These are phyloP conservation scores for Plasmodium malariae DNA, from an alignment of 169 alveolate species.

Conservation along the genomic window DNA sequence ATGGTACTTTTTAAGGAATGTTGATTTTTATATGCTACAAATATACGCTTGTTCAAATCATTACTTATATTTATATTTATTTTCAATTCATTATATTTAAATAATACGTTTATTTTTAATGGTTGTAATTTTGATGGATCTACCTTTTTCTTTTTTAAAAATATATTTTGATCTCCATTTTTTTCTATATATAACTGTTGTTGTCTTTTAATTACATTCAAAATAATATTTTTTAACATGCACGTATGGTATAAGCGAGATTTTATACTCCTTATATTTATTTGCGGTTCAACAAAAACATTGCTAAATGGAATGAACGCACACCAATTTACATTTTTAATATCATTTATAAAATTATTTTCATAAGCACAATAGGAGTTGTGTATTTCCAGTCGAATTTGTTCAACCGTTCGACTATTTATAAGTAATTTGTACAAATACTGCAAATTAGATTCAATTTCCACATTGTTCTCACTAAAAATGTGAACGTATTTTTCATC, in stretches of 20 bases:
- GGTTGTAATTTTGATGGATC: constrained; percentile 37
- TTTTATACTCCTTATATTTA: constrained; percentile 37
- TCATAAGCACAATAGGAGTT: constrained; percentile 70
- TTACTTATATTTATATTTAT: constrained; percentile 61
- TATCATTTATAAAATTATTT: constrained; percentile 52
- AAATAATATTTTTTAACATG: constrained; percentile 69
- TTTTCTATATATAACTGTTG: constrained; percentile 76
- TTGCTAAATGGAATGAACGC: constrained; percentile 69
- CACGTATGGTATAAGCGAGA: constrained; percentile 69
- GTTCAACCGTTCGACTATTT: constrained; percentile 70
- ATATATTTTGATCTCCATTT: constrained; percentile 69
- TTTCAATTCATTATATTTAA: constrained; percentile 59
- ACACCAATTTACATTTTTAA: constrained; percentile 55
- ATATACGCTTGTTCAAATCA: constrained; percentile 50
- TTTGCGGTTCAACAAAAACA: constrained; percentile 34
- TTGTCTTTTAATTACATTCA: constrained; percentile 61
- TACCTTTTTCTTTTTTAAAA: constrained; percentile 59
- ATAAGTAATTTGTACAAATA: constrained; percentile 47
- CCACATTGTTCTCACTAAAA: constrained; percentile 51
- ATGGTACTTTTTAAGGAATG: constrained; percentile 63
- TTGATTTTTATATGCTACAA: constrained; percentile 36
- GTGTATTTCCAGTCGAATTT: constrained; percentile 47
- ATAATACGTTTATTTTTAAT: constrained; percentile 51
- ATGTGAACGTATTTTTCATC: constrained; percentile 38
- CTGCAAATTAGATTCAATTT: constrained; percentile 50